Base-by-base conservation (phyloP, 768 basidiomycete species). In the Cantharellus cinnabarinus region DNA sequence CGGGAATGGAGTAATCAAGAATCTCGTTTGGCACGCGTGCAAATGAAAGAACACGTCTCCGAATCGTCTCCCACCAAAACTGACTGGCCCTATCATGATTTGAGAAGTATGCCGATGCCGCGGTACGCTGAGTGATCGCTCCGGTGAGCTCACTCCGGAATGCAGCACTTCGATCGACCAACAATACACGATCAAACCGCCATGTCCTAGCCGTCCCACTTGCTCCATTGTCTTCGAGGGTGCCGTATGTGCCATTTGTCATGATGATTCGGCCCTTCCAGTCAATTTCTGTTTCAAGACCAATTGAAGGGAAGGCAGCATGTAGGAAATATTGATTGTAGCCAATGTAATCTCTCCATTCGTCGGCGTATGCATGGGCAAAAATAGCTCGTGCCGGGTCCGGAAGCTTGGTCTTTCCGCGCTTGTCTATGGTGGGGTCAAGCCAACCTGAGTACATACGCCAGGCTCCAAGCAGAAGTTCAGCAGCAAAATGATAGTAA, bases 401-500 rank as follows among this genome's bases (percentile, higher is more conserved):
- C 0, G 83, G 81, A 14, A 70, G 59, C 0, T 57, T 59, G 1
- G 79, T 75, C 59, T 67, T 61, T 41, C 70, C 66, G 59, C 59
- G 50, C 53, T 69, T 63, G 2, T 65, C 59, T 55, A 70, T 68
- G 34, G 66, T 62, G 34, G 61, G 48, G 48, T 68, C 69, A 48
- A 68, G 63, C 10, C 35, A 37, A 2, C 64, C 60, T 3, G 67
- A 55, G 59, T 64, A 86, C 64, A 86, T 77, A 1, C 84, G 77
- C 76, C 85, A 86, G 2, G 77, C 70, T 40, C 87, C 88, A 40
- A 89, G 72, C 59, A 87, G 71, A 53, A 87, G 78, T 66, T 91
- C 89, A 0, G 83, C 89, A 40, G 83, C 83, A 61, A 87, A 82
- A 69, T 90, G 89, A 69, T 89, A 90, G 68, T 89, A 90, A 67